phyloP scores from a whole-genome alignment of 805 yeast genomes.

The Brettanomyces bruxellensis region DNA sequence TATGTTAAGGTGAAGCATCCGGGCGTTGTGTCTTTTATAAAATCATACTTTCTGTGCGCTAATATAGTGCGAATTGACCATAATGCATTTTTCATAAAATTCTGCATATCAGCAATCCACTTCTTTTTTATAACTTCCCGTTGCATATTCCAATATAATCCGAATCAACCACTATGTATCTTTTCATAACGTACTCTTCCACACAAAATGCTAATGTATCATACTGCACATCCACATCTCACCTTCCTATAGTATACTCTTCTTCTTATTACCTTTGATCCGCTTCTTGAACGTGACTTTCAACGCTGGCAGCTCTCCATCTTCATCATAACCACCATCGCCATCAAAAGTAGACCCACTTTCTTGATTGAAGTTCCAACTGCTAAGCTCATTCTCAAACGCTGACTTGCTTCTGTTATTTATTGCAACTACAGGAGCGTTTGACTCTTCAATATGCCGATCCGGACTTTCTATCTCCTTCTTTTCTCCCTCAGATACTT shows the following conservation, averaged over 20 bases:
- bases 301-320: constrained; percentile 1
- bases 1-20: too few relatives aligned
- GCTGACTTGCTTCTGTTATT: constrained; percentile 5
- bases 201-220: too few relatives aligned
- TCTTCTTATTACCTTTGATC: not conserved
- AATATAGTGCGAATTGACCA: too few relatives aligned
- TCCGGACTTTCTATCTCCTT: constrained; percentile 3
- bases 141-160: too few relatives aligned
- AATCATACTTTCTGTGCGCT: too few relatives aligned
- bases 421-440: constrained; percentile 4
- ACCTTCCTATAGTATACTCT: not conserved
- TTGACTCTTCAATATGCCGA: not conserved
- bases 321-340: constrained; percentile 5
- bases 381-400: constrained; percentile 16
- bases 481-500: constrained; percentile 1
- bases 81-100: too few relatives aligned
- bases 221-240: not conserved
- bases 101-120: too few relatives aligned
- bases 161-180: too few relatives aligned
- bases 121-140: too few relatives aligned
- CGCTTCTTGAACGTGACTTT: constrained; percentile 12
- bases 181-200: too few relatives aligned
- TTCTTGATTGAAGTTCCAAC: constrained; percentile 21
- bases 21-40: too few relatives aligned
- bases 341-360: not conserved